These are phyloP conservation scores for Exobasidium rhododendri DNA, from an alignment of 1,284 basidiomycete species.

Conservation along the genomic window DNA sequence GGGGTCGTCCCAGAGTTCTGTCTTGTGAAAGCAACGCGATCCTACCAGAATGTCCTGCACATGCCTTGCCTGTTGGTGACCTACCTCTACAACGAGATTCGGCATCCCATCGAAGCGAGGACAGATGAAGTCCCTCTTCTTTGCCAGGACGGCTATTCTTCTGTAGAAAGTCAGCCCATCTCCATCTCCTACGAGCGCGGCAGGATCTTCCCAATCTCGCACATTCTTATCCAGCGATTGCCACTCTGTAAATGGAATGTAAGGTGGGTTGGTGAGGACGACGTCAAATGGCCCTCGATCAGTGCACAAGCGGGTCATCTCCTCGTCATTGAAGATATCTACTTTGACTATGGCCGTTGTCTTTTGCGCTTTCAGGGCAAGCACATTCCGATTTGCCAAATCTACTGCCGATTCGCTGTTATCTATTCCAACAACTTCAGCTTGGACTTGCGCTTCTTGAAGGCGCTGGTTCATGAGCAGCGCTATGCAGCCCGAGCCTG, in stretches of 20 bases:
- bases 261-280: conserved; percentile 88
- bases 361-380: not conserved
- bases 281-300: conserved; percentile 62
- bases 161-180: conserved; percentile 6
- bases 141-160: not conserved
- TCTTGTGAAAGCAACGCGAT: not conserved
- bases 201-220: conserved; percentile 11
- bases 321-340: not conserved
- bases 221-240: conserved; percentile 54
- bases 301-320: not conserved
- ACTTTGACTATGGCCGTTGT: not conserved
- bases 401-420: not conserved
- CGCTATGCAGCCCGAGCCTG: conserved; percentile 17
- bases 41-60: not conserved
- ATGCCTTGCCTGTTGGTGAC: conserved; percentile 4
- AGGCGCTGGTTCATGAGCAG: conserved; percentile 5
- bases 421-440: conserved; percentile 1
- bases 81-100: not conserved
- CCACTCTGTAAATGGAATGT: conserved; percentile 70
- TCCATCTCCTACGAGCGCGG: conserved; percentile 11
- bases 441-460: not conserved
- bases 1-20: conserved; percentile 4
- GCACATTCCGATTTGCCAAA: not conserved
- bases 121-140: not conserved
- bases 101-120: not conserved